Evolutionary conservation across 2,329 filamentous ascomycete genomes (phyloP), one percentile per base, ranked within the genome.

Genomic region (Phaeosphaeria sp.): DNA sequence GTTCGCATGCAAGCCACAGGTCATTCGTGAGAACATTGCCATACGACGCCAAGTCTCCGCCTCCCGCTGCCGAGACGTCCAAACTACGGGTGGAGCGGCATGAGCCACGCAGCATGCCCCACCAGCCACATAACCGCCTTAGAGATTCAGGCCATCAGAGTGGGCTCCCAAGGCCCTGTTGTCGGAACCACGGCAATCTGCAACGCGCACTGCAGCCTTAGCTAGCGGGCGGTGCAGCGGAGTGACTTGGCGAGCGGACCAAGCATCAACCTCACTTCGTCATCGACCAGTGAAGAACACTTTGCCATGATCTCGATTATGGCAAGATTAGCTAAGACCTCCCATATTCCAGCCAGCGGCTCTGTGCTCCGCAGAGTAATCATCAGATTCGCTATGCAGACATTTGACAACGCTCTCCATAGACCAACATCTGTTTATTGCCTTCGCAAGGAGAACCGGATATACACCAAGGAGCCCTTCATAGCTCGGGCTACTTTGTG

Each of bases 61-160:
- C 33, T 46, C 53, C 55, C 55, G 50, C 55, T 46, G 50, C 55
- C 55, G 21, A 57, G 54, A 44, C 13, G 6, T 33, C 48, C 47
- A 56, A 56, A 48, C 25, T 44, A 46, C 55, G 55, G 55, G 42
- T 52, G 21, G 20, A 46, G 43, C 55, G 54, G 54, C 54, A 52
- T 44, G 20, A 51, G 54, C 55, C 55, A 53, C 50, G 54, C 20
- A 43, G 17, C 5, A 43, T 43, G 43, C 20, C 9, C 48, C 49
- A 48, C 54, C n/a, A 57, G 43, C 55, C 50, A 52, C 50, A 48
- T 36, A 11, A 17, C 18, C 36, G 27, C 15, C 21, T 52, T 23
- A 47, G 21, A 50, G 52, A 15, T 51, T 18, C 46, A 21, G 18
- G 6, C 22, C 20, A 20, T 23, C n/a, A 33, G 36, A 27, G 25